These are phyloP conservation scores for Solidago caesia DNA, from an alignment of 129 eudicot genomes.

Conservation along the genomic window DNA sequence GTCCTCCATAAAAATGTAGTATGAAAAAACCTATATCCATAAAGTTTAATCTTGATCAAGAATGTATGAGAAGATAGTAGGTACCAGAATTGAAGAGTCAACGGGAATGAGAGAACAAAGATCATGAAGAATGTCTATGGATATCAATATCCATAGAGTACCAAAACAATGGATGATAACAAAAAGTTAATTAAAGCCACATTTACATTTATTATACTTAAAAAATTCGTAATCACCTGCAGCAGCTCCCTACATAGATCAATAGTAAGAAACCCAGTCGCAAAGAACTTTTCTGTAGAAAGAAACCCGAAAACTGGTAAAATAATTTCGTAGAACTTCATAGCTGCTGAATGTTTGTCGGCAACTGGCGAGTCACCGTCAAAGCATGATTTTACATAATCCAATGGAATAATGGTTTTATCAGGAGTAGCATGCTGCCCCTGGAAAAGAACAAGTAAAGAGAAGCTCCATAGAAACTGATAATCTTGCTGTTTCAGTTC, in stretches of 20 bases:
- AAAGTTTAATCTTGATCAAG: slow-evolving; percentile 21
- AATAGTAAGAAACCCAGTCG: slow-evolving; percentile 55
- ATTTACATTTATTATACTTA: background rate
- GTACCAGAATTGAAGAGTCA: background rate
- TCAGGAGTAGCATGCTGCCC: slow-evolving; percentile 54
- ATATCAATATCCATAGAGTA: background rate
- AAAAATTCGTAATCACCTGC: slow-evolving; percentile 50
- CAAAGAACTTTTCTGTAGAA: slow-evolving; percentile 65
- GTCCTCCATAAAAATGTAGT: slow-evolving; percentile 63
- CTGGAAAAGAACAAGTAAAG: slow-evolving; percentile 78
- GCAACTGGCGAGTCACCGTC: slow-evolving; percentile 49
- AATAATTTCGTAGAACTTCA: slow-evolving; percentile 57
- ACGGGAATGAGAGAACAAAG: background rate
- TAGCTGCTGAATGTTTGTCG: slow-evolving; percentile 40
- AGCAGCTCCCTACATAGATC: slow-evolving; percentile 73
- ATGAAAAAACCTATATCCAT: slow-evolving; percentile 71
- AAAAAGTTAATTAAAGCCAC: slow-evolving; percentile 8
- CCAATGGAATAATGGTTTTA: slow-evolving; percentile 49
- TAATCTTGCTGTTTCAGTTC: slow-evolving; percentile 67
- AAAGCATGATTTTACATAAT: slow-evolving; percentile 51
- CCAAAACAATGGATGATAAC: slow-evolving; percentile 11
- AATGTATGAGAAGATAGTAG: background rate
- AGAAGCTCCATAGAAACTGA: slow-evolving; percentile 83
- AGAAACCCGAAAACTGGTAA: slow-evolving; percentile 74
- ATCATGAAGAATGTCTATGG: background rate